These are phyloP conservation scores for Chlorella sp. DNA, from an alignment of 139 green algal species.

Conservation along the genomic window DNA sequence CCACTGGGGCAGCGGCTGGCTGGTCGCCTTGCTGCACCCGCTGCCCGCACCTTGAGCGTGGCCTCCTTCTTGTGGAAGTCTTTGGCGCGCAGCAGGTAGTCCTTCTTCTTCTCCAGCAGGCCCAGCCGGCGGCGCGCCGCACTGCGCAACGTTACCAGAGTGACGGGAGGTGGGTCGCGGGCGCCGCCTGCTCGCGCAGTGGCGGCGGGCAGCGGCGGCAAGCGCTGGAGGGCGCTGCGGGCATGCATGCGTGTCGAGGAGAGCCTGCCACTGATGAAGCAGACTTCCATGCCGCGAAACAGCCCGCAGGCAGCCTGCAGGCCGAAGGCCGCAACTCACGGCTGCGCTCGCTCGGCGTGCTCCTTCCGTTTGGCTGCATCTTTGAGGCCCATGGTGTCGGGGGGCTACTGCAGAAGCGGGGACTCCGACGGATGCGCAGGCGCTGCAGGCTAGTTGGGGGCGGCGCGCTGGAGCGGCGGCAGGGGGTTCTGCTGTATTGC, in stretches of 20 bases:
- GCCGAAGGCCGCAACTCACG: slow-evolving; percentile 66
- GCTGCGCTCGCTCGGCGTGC: slow-evolving; percentile 97
- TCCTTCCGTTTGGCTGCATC: slow-evolving; percentile 92
- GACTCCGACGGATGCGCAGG: no score
- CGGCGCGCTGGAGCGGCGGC: no score
- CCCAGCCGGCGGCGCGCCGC: slow-evolving; percentile 74
- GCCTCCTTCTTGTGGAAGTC: slow-evolving; percentile 97
- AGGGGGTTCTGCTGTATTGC: no score
- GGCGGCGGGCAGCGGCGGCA: background rate
- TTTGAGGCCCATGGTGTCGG: no score
- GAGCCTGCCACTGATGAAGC: no score
- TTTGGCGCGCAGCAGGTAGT: slow-evolving; percentile 92
- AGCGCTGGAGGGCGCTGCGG: no score
- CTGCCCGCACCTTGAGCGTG: slow-evolving; percentile 75
- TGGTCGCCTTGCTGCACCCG: background rate
- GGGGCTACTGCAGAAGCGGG: no score
- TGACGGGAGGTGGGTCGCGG: no score
- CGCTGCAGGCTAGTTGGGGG: no score
- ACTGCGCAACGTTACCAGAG: slow-evolving; percentile 45
- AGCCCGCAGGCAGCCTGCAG: background rate
- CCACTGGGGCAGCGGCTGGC: no score
- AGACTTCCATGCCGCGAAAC: background rate
- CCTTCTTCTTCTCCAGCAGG: slow-evolving; percentile 98
- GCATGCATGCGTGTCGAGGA: no score
- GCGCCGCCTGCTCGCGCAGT: no score